Evolutionary conservation across 306 rosid species (phyloP).

Genomic region (Erythrophleum fordii): DNA sequence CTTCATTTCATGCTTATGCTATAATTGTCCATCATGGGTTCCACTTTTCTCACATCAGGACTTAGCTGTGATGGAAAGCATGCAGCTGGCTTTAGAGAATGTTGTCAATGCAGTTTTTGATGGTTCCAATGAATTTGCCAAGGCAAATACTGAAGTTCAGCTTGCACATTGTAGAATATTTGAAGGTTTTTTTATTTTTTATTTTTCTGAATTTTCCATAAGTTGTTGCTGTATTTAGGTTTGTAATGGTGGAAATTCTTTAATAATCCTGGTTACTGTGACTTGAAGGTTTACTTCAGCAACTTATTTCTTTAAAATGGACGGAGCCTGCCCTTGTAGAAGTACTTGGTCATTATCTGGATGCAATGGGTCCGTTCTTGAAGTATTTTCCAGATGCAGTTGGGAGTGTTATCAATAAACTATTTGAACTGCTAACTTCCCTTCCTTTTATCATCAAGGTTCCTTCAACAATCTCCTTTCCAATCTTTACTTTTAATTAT

Average conservation of each 20-base stretch:
- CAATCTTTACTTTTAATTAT: slow-evolving; percentile 21
- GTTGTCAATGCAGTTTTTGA: slow-evolving; percentile 77
- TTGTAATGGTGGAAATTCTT: slow-evolving; percentile 29
- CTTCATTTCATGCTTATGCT: slow-evolving; percentile 36
- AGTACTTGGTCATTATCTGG: slow-evolving; percentile 89
- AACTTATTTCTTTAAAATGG: slow-evolving; percentile 86
- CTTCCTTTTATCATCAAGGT: slow-evolving; percentile 81
- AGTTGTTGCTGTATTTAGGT: slow-evolving; percentile 16
- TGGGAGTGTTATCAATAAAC: slow-evolving; percentile 85
- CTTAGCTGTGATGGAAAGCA: slow-evolving; percentile 83
- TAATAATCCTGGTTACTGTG: slow-evolving; percentile 36
- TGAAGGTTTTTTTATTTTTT: slow-evolving; percentile 74
- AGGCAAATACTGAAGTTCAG: slow-evolving; percentile 72
- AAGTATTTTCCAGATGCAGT: slow-evolving; percentile 90
- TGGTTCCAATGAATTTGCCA: slow-evolving; percentile 62
- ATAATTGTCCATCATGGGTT: slow-evolving; percentile 24
- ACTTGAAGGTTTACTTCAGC: slow-evolving; percentile 82
- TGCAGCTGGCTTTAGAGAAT: slow-evolving; percentile 86
- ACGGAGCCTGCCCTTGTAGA: slow-evolving; percentile 86
- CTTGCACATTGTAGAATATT: slow-evolving; percentile 66
- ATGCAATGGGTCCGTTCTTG: slow-evolving; percentile 88
- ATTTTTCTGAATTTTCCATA: slow-evolving; percentile 30
- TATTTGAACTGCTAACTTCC: slow-evolving; percentile 89
- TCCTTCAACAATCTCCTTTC: slow-evolving; percentile 35
- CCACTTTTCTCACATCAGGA: slow-evolving; percentile 59